Evolutionary conservation across 768 basidiomycete genomes (phyloP), one percentile per base, ranked within the genome.

Genomic region (Naganishia kalamii): DNA sequence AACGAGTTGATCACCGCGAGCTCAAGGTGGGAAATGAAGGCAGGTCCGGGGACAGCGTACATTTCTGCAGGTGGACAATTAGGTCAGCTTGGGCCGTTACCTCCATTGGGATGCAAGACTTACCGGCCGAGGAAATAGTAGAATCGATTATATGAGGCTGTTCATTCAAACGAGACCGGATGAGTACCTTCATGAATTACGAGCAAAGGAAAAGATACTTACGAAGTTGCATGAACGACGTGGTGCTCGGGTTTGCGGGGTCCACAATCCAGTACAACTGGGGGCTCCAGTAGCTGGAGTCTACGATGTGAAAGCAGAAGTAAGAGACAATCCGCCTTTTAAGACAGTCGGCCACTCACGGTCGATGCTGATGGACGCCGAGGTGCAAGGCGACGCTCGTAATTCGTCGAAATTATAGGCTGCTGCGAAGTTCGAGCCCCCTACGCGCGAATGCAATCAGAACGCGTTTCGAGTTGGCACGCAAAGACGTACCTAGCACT

Each of bases 331-430:
- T 27, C 65, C 8, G 21, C n/a, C 8, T 7, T 21, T 25, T 7
- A 13, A 7, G 8, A 27, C 50, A 32, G 8, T n/a, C n/a, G n/a
- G n/a, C n/a, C n/a, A 52, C 50, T 52, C 27, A 52, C 50, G 50
- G 27, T 47, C 46, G 27, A 47, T 13, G 27, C 46, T 47, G n/a
- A 47, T 47, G 51, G 49, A 23, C 46, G 66, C 63, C 11, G 71
- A 69, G 6, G 75, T 69, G 68, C 75, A 77, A 7, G 61, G 57
- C 27, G 69, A 65, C 8, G 72, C 63, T 3, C 44, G 51, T 51
- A 71, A 69, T 27, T 66, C 62, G 25, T 67, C 66, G 35, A 64
- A 69, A 61, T 71, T 74, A 64, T 74, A 77, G 3, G 63, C 65
- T 2, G 75, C 74, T 8, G 65, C 66, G 40, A 77, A 70, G 35